Percentiles rank a stretch among this genome's conserved stretches.
Evolutionary conservation across 495 filamentous ascomycete genomes (phyloP).

Genomic region (Aspergillus mulundensis): DNA sequence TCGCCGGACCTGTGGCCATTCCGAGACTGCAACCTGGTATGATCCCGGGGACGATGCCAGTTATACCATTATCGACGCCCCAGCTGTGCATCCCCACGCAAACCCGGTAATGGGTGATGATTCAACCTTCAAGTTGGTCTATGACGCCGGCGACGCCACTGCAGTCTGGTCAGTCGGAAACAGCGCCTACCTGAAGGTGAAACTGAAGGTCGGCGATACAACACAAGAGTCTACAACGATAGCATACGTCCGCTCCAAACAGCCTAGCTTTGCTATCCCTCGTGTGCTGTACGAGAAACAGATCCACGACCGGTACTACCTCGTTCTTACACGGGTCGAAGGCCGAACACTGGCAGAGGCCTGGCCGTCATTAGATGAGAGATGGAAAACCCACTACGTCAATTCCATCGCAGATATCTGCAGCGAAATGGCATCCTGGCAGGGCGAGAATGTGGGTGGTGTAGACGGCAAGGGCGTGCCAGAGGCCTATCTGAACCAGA

Average conservation of each 20-base stretch:
- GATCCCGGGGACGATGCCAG: neutral
- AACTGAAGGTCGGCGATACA: neutral
- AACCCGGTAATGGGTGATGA: neutral
- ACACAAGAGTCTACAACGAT: neutral
- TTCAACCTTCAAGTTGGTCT: neutral
- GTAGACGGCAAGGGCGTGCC: slow-evolving; percentile 3
- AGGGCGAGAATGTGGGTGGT: neutral
- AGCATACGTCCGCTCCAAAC: neutral
- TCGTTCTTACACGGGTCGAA: neutral
- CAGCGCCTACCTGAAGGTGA: neutral
- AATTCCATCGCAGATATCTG: neutral
- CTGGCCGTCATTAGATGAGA: neutral
- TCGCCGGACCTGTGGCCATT: neutral
- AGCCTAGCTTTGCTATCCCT: neutral
- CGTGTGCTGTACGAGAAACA: neutral
- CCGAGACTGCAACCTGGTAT: neutral
- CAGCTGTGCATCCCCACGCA: neutral
- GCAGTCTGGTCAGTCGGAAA: neutral
- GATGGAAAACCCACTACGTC: neutral
- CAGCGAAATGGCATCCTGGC: neutral
- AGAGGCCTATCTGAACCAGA: slow-evolving; percentile 11
- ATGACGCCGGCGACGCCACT: neutral
- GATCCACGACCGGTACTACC: neutral
- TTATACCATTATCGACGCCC: neutral
- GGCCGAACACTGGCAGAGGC: neutral